Percentiles rank a stretch among this genome's conserved stretches.
phyloP scores from a whole-genome alignment of 768 basidiomycete species.

The Phanerochaete carnosa region DNA sequence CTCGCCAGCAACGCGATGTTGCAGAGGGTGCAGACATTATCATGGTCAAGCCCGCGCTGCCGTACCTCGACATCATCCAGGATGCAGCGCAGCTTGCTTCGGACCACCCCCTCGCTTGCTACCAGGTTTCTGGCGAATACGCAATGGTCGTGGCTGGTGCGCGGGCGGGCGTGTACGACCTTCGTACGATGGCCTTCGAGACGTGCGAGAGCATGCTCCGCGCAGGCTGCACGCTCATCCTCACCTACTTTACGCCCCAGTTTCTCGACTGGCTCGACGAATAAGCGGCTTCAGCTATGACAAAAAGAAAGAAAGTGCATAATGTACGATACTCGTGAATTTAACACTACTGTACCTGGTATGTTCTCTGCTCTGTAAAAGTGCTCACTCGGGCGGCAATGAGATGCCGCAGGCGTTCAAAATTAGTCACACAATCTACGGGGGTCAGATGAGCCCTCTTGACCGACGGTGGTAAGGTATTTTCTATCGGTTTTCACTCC shows the following conservation, averaged over 20 bases:
- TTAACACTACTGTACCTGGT: too few species aligned
- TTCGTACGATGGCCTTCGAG: slow-evolving; percentile 94
- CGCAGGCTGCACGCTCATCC: slow-evolving; percentile 86
- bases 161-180: slow-evolving; percentile 86
- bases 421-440: too few species aligned
- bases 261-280: slow-evolving; percentile 83
- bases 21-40: slow-evolving; percentile 95
- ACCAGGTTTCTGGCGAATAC: slow-evolving; percentile 97
- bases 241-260: slow-evolving; percentile 96
- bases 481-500: too few species aligned
- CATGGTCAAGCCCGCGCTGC: slow-evolving; percentile 97
- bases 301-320: not conserved
- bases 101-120: slow-evolving; percentile 92
- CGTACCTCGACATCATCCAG: slow-evolving; percentile 94
- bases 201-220: slow-evolving; percentile 87
- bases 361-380: too few species aligned
- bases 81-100: slow-evolving; percentile 80
- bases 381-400: too few species aligned
- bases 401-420: too few species aligned
- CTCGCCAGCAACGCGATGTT: slow-evolving; percentile 74
- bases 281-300: slow-evolving; percentile 6
- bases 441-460: too few species aligned
- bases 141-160: slow-evolving; percentile 98
- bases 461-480: too few species aligned
- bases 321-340: not conserved